Conservation (phyloP, 78 protist genomes). For the Pigoraptor vietnamica region DNA sequence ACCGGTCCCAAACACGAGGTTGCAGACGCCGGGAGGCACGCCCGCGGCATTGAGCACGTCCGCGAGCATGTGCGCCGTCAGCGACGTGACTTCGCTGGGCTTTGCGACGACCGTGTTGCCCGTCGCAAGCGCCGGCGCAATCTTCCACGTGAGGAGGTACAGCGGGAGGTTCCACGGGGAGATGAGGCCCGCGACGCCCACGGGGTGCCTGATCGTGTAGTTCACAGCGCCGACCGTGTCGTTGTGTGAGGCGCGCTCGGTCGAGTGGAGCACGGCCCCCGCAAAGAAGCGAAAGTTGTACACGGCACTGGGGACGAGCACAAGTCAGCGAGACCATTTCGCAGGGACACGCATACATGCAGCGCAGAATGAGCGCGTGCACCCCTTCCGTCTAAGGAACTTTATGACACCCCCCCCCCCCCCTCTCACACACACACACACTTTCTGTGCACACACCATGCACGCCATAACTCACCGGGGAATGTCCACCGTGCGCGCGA, state of each 20-base stretch:
- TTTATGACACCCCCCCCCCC: too few species aligned
- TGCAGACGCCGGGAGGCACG: slow-evolving; percentile 77
- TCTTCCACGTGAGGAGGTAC: slow-evolving; percentile 84
- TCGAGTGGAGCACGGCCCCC: slow-evolving; percentile 34
- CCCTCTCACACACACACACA: too few species aligned
- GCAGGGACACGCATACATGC: too few species aligned
- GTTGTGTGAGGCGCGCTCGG: slow-evolving; percentile 3
- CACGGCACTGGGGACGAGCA: slow-evolving; percentile 12
- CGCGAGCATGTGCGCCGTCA: slow-evolving; percentile 60
- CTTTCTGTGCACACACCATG: not conserved
- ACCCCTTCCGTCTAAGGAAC: too few species aligned
- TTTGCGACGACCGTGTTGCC: slow-evolving; percentile 72
- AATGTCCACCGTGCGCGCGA: slow-evolving; percentile 64
- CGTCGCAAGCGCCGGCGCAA: slow-evolving; percentile 74
- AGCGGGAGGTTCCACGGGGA: slow-evolving; percentile 94
- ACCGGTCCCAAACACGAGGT: slow-evolving; percentile 43
- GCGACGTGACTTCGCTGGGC: slow-evolving; percentile 78
- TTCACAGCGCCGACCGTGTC: slow-evolving; percentile 37
- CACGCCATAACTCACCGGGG: slow-evolving; percentile 14
- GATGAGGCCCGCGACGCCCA: slow-evolving; percentile 78
- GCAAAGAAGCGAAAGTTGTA: slow-evolving; percentile 74
- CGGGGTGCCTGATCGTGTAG: slow-evolving; percentile 55
- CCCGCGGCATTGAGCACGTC: slow-evolving; percentile 42
- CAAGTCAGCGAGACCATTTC: too few species aligned
- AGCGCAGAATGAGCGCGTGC: too few species aligned